These are phyloP conservation scores for Aaosphaeria pasadenensis DNA, from an alignment of 2,329 filamentous ascomycete genomes.

Conservation along the genomic window DNA sequence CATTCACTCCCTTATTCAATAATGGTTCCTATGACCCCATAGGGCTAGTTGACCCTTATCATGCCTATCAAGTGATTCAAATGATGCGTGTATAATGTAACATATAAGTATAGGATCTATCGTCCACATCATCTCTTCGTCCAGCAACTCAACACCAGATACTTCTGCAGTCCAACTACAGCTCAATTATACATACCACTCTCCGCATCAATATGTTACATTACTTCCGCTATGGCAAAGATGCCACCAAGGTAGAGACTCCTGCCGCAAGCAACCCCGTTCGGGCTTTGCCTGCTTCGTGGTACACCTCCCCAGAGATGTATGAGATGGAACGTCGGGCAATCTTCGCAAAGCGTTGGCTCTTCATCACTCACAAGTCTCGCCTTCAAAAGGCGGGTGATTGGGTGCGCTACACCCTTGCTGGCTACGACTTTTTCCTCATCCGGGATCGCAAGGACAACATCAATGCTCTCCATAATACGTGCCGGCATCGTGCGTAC, in stretches of 20 bases:
- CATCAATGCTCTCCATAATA: conserved; percentile 44
- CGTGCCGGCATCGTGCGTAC: conserved; percentile 46
- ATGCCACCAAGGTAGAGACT: conserved; percentile 2
- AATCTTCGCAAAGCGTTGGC: conserved; percentile 55
- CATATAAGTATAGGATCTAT: too few relatives aligned
- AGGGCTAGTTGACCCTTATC: too few relatives aligned
- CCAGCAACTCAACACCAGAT: too few relatives aligned
- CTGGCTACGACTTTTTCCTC: conserved; percentile 43
- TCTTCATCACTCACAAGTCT: conserved; percentile 53
- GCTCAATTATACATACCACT: background rate
- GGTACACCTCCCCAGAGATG: conserved; percentile 40
- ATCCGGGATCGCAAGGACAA: conserved; percentile 36
- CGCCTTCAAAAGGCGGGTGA: conserved; percentile 53
- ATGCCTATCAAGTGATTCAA: too few relatives aligned
- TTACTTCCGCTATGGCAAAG: conserved; percentile 14
- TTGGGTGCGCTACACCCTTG: conserved; percentile 51
- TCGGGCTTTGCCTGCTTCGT: conserved; percentile 41
- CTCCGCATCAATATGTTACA: conserved; percentile 6
- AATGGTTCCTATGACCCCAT: too few relatives aligned
- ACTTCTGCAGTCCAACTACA: too few relatives aligned
- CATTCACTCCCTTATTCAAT: too few relatives aligned
- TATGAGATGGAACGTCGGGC: conserved; percentile 50
- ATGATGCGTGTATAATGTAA: too few relatives aligned
- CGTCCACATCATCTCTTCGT: too few relatives aligned
- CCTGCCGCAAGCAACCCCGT: conserved; percentile 18